Percentiles rank a stretch among this genome's conserved stretches.
Conservation (phyloP, 1,284 basidiomycete species). For the Tetrapyrgos nigripes region DNA sequence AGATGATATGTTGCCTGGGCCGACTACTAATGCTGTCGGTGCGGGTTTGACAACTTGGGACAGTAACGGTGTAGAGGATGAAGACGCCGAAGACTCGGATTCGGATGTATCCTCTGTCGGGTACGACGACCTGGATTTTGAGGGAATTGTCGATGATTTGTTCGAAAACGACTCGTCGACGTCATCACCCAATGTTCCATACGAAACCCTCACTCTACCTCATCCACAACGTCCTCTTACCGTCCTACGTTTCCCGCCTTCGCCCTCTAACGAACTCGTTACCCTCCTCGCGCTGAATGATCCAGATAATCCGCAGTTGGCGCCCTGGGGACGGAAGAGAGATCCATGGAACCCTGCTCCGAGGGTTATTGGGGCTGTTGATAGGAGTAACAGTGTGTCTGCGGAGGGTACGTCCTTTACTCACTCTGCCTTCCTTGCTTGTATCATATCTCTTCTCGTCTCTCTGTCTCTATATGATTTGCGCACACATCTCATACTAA, state of each 20-base stretch:
- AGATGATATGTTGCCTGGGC: no score
- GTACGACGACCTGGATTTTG: slow-evolving; percentile 18
- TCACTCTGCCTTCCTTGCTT: no score
- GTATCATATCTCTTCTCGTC: no score
- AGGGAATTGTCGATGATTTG: slow-evolving; percentile 14
- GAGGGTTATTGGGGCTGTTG: slow-evolving; percentile 48
- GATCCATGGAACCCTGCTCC: slow-evolving; percentile 62
- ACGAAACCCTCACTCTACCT: background rate
- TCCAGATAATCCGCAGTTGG: slow-evolving; percentile 38
- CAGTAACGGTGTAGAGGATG: background rate
- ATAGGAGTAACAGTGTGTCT: slow-evolving; percentile 43
- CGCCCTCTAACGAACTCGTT: slow-evolving; percentile 44
- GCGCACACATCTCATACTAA: no score
- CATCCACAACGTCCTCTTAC: slow-evolving; percentile 10
- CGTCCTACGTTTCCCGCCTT: slow-evolving; percentile 6
- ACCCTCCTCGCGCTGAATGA: slow-evolving; percentile 51
- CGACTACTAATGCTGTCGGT: no score
- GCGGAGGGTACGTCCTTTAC: no score
- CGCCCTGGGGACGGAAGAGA: no score
- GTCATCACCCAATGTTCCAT: background rate
- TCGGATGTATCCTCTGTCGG: slow-evolving; percentile 9
- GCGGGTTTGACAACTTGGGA: no score
- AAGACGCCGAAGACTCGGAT: background rate
- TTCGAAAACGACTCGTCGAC: background rate
- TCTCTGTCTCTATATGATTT: no score